These are phyloP conservation scores for Haematococcus lacustris DNA, from an alignment of 139 green algal genomes.

Conservation along the genomic window DNA sequence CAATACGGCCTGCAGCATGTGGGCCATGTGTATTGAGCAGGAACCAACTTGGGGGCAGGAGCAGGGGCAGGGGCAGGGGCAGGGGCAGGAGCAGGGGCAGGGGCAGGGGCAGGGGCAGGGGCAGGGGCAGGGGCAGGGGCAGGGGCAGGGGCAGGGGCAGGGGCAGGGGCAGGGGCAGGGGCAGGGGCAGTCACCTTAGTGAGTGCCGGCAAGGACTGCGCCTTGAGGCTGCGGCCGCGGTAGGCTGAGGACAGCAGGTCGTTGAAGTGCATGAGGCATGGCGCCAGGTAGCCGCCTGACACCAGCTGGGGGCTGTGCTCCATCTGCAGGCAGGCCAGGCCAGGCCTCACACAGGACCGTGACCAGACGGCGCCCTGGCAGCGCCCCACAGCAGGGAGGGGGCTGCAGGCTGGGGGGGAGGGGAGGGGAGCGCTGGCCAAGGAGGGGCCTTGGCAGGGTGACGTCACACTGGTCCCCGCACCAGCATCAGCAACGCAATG, in stretches of 20 bases:
- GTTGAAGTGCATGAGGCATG: constrained; percentile 52
- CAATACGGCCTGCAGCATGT: background rate
- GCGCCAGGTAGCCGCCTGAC: constrained; percentile 25
- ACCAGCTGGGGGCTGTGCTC: constrained; percentile 45
- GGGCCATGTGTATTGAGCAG: background rate
- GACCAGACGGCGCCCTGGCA: too few species aligned
- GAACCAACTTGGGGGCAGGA: background rate
- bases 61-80: too few species aligned
- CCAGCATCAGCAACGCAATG: background rate
- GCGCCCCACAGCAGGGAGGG: background rate
- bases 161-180: too few species aligned
- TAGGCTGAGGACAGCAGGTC: constrained; percentile 44
- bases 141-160: too few species aligned
- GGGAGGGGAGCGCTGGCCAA: background rate
- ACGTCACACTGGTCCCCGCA: background rate
- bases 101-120: too few species aligned
- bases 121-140: too few species aligned
- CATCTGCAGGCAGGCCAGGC: constrained; percentile 24
- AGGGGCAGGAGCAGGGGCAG: too few species aligned
- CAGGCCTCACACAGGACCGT: too few species aligned
- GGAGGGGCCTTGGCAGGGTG: background rate
- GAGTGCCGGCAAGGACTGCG: constrained; percentile 46
- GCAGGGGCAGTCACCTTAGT: too few species aligned
- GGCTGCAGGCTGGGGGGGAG: background rate
- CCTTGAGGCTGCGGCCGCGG: constrained; percentile 42